Conservation (phyloP, 2,329 filamentous ascomycete genomes). For the Exophiala dermatitidis region DNA sequence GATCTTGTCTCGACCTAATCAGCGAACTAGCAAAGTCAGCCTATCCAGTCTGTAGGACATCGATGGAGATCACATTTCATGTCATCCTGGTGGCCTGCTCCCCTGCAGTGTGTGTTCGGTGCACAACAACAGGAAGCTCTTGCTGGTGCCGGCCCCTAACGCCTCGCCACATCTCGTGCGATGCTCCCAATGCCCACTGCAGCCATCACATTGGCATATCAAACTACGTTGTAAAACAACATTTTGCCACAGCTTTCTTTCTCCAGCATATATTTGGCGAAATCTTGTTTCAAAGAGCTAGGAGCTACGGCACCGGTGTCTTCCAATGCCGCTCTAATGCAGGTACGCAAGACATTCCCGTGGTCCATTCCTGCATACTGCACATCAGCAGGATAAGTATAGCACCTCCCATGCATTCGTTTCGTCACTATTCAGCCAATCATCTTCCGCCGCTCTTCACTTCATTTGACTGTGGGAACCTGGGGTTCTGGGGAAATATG, state of each 20-base stretch:
- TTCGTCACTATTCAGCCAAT: slow-evolving; percentile 6
- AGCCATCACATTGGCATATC: neutral
- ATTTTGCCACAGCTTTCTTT: neutral
- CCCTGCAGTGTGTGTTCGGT: no score
- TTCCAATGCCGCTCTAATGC: slow-evolving; percentile 16
- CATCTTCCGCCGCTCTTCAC: neutral
- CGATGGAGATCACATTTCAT: no score
- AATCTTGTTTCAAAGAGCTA: neutral
- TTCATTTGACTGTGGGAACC: neutral
- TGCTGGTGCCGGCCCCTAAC: no score
- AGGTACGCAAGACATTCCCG: slow-evolving; percentile 23
- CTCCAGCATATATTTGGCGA: neutral
- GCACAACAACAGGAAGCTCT: no score
- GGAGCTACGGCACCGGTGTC: slow-evolving; percentile 7
- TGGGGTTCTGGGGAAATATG: neutral
- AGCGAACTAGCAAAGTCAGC: neutral
- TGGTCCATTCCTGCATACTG: slow-evolving; percentile 9
- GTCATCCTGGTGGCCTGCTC: no score
- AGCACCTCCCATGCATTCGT: slow-evolving; percentile 7
- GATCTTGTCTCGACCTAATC: neutral
- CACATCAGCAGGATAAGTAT: slow-evolving; percentile 16
- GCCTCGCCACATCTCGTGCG: no score
- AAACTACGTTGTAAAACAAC: neutral
- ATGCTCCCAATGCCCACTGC: no score
- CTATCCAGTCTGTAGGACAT: neutral